Evolutionary conservation across 192 early-diverging fungal genomes (phyloP).

Genomic region (Coemansia sp.): DNA sequence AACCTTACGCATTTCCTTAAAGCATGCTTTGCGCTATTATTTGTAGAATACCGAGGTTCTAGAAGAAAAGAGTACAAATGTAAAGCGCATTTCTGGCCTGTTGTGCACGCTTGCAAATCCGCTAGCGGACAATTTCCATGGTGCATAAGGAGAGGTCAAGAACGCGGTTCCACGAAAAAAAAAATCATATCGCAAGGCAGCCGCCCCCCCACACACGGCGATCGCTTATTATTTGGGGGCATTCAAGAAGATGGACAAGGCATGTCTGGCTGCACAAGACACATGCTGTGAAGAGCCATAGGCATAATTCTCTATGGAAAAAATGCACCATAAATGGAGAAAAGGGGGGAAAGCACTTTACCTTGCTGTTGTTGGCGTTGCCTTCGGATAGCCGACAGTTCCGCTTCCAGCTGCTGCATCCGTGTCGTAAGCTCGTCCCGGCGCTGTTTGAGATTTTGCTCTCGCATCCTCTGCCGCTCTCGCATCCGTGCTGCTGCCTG

Average conservation of each 20-base stretch:
- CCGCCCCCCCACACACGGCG: constrained; percentile 1
- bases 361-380: constrained; percentile 44
- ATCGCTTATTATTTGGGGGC: constrained; percentile 14
- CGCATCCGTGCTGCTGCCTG: constrained; percentile 51
- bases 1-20: too few relatives aligned
- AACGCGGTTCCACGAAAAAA: neutral
- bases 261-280: constrained; percentile 2
- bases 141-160: neutral
- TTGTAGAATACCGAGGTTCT: too few relatives aligned
- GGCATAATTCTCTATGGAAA: constrained; percentile 9
- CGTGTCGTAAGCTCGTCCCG: constrained; percentile 21
- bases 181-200: neutral
- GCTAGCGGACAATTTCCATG: neutral
- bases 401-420: constrained; percentile 34
- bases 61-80: too few relatives aligned
- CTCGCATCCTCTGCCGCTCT: constrained; percentile 43
- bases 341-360: constrained; percentile 5
- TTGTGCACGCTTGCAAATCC: too few relatives aligned
- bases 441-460: constrained; percentile 27
- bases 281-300: neutral
- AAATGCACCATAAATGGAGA: neutral
- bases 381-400: constrained; percentile 25
- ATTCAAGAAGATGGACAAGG: neutral
- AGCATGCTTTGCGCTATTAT: too few relatives aligned
- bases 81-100: too few relatives aligned